phyloP scores from a whole-genome alignment of 2,329 filamentous ascomycete species.

The Cladosporium oxysporum region DNA sequence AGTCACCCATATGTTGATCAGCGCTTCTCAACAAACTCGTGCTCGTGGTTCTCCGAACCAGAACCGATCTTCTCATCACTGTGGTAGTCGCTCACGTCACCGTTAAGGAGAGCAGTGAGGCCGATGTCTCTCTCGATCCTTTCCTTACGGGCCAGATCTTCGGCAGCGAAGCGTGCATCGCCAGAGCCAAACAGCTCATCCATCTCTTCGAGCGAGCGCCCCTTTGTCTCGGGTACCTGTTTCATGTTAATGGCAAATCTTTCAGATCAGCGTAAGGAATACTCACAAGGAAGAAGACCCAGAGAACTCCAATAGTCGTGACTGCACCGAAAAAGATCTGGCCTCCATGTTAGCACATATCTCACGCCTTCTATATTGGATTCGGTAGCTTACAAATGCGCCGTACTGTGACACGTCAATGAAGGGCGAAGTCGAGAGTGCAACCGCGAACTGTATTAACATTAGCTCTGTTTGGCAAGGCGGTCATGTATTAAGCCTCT shows the following conservation, averaged over 20 bases:
- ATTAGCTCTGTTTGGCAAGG: not conserved
- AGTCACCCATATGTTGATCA: not conserved
- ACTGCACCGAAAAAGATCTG: constrained; percentile 30
- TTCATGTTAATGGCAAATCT: not conserved
- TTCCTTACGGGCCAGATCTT: constrained; percentile 15
- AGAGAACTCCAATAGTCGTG: constrained; percentile 24
- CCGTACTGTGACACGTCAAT: constrained; percentile 26
- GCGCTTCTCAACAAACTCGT: constrained; percentile 13
- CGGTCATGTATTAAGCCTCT: not conserved
- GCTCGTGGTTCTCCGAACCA: constrained; percentile 11
- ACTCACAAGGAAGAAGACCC: constrained; percentile 28
- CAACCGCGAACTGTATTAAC: constrained; percentile 23
- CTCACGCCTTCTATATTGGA: too few species aligned
- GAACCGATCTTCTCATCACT: constrained; percentile 7
- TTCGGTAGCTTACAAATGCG: constrained; percentile 21
- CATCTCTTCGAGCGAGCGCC: constrained; percentile 33
- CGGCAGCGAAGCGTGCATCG: constrained; percentile 13
- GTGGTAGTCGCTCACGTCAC: not conserved
- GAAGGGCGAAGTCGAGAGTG: constrained; percentile 25
- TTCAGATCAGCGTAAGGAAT: not conserved
- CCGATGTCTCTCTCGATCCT: constrained; percentile 18
- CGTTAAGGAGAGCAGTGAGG: constrained; percentile 12
- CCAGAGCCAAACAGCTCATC: constrained; percentile 35
- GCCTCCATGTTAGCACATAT: not conserved
- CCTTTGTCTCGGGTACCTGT: constrained; percentile 31